These are phyloP conservation scores for Aciculoconidium aculeatum DNA, from an alignment of 805 yeast species.

Conservation along the genomic window DNA sequence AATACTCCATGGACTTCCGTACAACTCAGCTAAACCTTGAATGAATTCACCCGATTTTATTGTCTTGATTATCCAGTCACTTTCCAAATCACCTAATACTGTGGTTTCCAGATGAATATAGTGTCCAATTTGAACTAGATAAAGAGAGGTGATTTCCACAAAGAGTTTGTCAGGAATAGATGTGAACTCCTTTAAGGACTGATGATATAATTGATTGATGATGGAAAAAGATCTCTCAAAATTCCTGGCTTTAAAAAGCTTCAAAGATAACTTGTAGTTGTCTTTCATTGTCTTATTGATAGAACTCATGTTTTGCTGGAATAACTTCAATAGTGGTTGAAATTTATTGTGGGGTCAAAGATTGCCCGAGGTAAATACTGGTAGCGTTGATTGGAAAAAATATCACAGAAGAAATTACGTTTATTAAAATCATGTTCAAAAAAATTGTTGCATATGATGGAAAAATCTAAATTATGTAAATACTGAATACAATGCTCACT, in stretches of 20 bases:
- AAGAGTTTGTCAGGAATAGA: slow-evolving; percentile 23
- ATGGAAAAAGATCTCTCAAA: slow-evolving; percentile 27
- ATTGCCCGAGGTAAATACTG: too few species aligned
- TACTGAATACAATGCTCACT: too few species aligned
- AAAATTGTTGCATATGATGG: too few species aligned
- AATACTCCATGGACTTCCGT: slow-evolving; percentile 14
- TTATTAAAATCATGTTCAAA: too few species aligned
- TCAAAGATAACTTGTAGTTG: slow-evolving; percentile 29
- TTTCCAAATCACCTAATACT: slow-evolving; percentile 2
- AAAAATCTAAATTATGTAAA: too few species aligned
- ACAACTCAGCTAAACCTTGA: slow-evolving; percentile 13
- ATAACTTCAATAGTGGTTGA: too few species aligned
- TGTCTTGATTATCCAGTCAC: slow-evolving; percentile 8
- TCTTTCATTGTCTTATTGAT: slow-evolving; percentile 7
- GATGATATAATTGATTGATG: slow-evolving; percentile 16
- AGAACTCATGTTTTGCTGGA: too few species aligned
- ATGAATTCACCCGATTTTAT: slow-evolving; percentile 15
- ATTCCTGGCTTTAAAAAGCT: slow-evolving; percentile 34
- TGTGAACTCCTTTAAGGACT: slow-evolving; percentile 18
- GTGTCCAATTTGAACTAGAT: slow-evolving; percentile 31
- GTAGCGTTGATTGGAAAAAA: too few species aligned
- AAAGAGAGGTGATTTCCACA: slow-evolving; percentile 28
- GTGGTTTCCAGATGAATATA: slow-evolving; percentile 2
- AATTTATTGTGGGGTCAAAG: too few species aligned
- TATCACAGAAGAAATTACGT: too few species aligned